Percentiles rank a stretch among this genome's conserved stretches.
Evolutionary conservation across 139 green algal genomes (phyloP).

Genomic region (Chlamydomonas eustigma): DNA sequence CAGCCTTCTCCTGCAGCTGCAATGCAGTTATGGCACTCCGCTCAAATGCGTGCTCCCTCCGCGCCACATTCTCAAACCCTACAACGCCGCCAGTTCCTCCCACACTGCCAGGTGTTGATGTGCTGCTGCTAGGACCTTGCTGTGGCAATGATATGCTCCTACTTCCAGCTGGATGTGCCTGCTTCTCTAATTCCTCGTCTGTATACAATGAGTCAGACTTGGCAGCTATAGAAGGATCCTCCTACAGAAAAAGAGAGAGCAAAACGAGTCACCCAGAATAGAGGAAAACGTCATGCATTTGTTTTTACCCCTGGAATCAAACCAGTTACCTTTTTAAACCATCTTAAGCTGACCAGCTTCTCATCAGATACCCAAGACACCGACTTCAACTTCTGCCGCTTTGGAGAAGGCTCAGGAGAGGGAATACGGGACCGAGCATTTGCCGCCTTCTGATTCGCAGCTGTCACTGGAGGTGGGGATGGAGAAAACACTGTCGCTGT

Average conservation of each 20-base stretch:
- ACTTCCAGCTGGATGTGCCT: not conserved
- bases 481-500: not conserved
- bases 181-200: conserved; percentile 1
- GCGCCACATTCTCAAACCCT: conserved; percentile 29
- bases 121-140: no score
- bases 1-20: conserved; percentile 26
- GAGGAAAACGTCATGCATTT: no score
- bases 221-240: not conserved
- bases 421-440: conserved; percentile 14
- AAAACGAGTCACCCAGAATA: not conserved
- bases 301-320: no score
- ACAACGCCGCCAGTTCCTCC: not conserved
- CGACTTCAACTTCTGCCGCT: conserved; percentile 27
- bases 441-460: not conserved
- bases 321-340: conserved; percentile 4
- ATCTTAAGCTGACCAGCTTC: not conserved
- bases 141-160: no score
- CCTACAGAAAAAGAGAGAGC: not conserved
- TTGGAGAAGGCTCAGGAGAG: conserved; percentile 20
- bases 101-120: no score
- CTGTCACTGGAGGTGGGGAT: not conserved
- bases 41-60: conserved; percentile 30
- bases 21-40: conserved; percentile 19
- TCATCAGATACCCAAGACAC: conserved; percentile 25
- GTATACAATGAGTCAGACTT: not conserved